Conservation (phyloP, 23 red algal species). For the Pyropia yezoensis region DNA sequence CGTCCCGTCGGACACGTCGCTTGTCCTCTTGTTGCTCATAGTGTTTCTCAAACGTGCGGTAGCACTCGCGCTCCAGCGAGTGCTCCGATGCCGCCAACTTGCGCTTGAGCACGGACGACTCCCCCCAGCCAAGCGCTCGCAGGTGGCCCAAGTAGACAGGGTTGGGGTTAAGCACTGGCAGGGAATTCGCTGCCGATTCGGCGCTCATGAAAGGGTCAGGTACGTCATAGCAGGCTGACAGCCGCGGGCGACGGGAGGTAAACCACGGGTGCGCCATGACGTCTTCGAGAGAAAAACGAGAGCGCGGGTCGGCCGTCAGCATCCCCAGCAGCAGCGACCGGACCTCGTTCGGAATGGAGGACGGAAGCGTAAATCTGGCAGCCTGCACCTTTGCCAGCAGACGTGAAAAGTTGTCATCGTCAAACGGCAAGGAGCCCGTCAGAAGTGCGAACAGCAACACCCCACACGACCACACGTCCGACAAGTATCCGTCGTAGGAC, state of each 20-base stretch:
- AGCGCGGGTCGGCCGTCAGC: slow-evolving; percentile 90
- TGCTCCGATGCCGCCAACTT: too few relatives aligned
- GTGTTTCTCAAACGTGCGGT: neutral
- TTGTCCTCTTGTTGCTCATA: slow-evolving; percentile 1
- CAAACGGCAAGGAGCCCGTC: slow-evolving; percentile 98
- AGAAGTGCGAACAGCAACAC: slow-evolving; percentile 99
- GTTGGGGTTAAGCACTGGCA: too few relatives aligned
- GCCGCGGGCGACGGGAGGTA: slow-evolving; percentile 25
- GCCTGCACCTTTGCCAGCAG: slow-evolving; percentile 83
- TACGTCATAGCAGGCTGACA: too few relatives aligned
- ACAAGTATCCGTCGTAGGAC: slow-evolving; percentile 85
- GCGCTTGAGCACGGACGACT: too few relatives aligned
- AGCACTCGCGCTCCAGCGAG: too few relatives aligned
- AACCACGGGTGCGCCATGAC: slow-evolving; percentile 92
- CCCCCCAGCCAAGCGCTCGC: too few relatives aligned
- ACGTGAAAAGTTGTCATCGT: slow-evolving; percentile 98
- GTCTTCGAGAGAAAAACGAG: slow-evolving; percentile 64
- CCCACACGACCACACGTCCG: slow-evolving; percentile 95
- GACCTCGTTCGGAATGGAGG: slow-evolving; percentile 51
- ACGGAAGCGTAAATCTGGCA: slow-evolving; percentile 81
- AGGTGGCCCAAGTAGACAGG: too few relatives aligned
- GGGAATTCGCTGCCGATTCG: too few relatives aligned
- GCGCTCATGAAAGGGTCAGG: too few relatives aligned
- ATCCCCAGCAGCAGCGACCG: slow-evolving; percentile 70
- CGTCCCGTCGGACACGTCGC: neutral